Conservation (phyloP, 2,329 filamentous ascomycete species). For the Pestalotiopsis sp. region DNA sequence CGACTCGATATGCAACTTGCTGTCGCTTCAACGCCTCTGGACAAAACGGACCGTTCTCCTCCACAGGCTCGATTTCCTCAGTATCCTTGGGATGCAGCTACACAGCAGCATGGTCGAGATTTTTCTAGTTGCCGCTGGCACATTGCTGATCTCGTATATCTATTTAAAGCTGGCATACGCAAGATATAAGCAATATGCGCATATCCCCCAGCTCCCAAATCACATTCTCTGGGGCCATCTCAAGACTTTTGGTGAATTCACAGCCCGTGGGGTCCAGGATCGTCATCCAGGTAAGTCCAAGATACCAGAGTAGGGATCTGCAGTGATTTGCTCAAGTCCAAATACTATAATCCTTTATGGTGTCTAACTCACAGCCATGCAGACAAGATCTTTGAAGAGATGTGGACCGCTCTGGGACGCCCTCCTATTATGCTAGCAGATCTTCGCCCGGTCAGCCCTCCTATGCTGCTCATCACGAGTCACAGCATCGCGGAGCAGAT, state of each 20-base stretch:
- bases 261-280: neutral
- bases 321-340: too few relatives aligned
- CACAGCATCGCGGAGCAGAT: slow-evolving; percentile 41
- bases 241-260: slow-evolving; percentile 2
- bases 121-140: neutral
- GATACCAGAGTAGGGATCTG: neutral
- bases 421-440: slow-evolving; percentile 38
- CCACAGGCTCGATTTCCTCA: neutral
- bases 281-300: neutral
- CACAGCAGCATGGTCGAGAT: neutral
- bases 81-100: neutral
- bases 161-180: neutral
- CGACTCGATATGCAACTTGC: too few relatives aligned
- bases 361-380: neutral
- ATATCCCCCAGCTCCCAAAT: slow-evolving; percentile 1
- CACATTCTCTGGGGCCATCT: slow-evolving; percentile 4
- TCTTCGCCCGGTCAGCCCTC: slow-evolving; percentile 33
- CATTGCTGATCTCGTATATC: neutral
- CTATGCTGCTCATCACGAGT: slow-evolving; percentile 34
- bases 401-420: slow-evolving; percentile 31
- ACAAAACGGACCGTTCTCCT: neutral
- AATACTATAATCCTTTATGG: neutral
- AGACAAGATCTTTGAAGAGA: slow-evolving; percentile 20
- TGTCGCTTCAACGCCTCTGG: neutral
- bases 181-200: slow-evolving; percentile 1